phyloP scores from a whole-genome alignment of 75 land plant species.

The Sequoia sempervirens region DNA sequence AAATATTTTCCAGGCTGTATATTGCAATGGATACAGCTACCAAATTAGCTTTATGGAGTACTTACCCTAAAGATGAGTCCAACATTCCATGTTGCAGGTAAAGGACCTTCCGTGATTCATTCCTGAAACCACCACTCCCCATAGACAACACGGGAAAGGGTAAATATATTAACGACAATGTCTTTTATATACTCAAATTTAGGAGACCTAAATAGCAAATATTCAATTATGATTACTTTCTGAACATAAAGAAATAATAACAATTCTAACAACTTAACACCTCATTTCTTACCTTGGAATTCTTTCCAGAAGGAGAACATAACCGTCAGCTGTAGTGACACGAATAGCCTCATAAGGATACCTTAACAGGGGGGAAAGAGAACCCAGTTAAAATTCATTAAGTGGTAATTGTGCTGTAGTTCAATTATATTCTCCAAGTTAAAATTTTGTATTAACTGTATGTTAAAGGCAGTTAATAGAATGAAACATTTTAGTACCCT shows the following conservation, averaged over 20 bases:
- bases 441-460: not conserved
- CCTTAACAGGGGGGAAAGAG: constrained; percentile 25
- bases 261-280: not conserved
- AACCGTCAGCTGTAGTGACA: constrained; percentile 89
- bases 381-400: constrained; percentile 4
- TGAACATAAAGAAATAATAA: not conserved
- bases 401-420: not conserved
- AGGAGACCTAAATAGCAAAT: not conserved
- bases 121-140: constrained; percentile 42
- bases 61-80: constrained; percentile 98
- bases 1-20: not conserved
- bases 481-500: constrained; percentile 50
- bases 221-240: not conserved
- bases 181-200: not conserved
- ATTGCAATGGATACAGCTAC: not conserved
- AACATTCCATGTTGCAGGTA: constrained; percentile 95
- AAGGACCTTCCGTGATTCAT: constrained; percentile 74
- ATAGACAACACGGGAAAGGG: not conserved
- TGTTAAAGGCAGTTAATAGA: not conserved
- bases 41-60: not conserved
- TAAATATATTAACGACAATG: not conserved
- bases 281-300: constrained; percentile 71
- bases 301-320: constrained; percentile 91
- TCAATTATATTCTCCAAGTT: not conserved
- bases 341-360: constrained; percentile 97